Evolutionary conservation across 768 basidiomycete genomes (phyloP).

Genomic region (Agrocybe pediades): DNA sequence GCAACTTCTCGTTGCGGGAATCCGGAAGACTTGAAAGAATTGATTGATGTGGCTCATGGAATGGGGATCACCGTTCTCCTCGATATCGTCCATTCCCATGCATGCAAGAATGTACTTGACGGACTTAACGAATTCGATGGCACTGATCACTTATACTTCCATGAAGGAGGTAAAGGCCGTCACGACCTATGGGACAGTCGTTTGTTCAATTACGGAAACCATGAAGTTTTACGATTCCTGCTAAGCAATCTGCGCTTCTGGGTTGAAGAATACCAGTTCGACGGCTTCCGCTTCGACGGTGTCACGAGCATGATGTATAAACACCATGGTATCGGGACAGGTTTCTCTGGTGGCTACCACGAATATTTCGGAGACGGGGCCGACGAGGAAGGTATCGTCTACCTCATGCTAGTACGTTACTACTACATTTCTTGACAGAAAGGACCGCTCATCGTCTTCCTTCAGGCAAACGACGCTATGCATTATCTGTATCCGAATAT

Average conservation of each 20-base stretch:
- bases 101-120: conserved; percentile 96
- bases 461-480: conserved; percentile 88
- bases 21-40: conserved; percentile 94
- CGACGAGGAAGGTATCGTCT: conserved; percentile 89
- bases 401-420: conserved; percentile 88
- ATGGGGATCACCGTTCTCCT: conserved; percentile 92
- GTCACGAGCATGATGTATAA: conserved; percentile 99
- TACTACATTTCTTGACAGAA: neutral
- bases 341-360: conserved; percentile 97
- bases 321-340: conserved; percentile 97
- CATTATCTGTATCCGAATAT: conserved; percentile 77
- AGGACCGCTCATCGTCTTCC: neutral
- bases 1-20: conserved; percentile 94
- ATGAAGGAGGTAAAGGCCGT: conserved; percentile 85
- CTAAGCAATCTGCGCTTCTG: conserved; percentile 94
- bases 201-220: conserved; percentile 93
- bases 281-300: conserved; percentile 98
- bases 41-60: conserved; percentile 93
- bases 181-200: conserved; percentile 99
- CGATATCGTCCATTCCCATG: conserved; percentile 97
- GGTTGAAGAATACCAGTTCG: conserved; percentile 94
- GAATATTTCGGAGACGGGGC: conserved; percentile 92
- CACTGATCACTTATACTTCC: conserved; percentile 97
- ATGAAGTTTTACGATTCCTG: conserved; percentile 94
- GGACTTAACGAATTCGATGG: conserved; percentile 97